Percentiles rank a stretch among this genome's conserved stretches.
phyloP scores from a whole-genome alignment of 148 eudicot genomes.

The Hydrangea macrophylla region DNA sequence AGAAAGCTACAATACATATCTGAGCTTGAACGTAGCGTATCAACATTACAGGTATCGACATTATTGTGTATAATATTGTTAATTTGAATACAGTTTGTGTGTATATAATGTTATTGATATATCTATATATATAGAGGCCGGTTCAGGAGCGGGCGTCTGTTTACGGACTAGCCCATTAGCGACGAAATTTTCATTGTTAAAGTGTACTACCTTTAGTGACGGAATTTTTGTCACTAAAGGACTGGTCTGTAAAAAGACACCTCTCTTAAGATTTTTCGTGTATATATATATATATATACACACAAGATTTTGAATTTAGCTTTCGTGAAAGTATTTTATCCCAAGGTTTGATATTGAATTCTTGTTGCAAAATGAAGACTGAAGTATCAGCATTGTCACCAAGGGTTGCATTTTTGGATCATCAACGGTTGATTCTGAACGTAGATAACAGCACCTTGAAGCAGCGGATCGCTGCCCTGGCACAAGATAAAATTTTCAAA shows the following conservation, averaged over 20 bases:
- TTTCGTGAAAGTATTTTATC: neutral
- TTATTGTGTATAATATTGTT: neutral
- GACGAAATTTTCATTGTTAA: too few relatives aligned
- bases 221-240: too few relatives aligned
- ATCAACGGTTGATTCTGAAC: constrained; percentile 66
- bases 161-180: too few relatives aligned
- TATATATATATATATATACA: neutral
- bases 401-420: constrained; percentile 74
- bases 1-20: constrained; percentile 93
- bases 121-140: neutral
- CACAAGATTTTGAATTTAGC: too few relatives aligned
- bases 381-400: constrained; percentile 85
- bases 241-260: too few relatives aligned
- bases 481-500: constrained; percentile 84
- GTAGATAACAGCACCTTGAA: constrained; percentile 76
- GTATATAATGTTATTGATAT: neutral
- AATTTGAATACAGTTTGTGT: neutral
- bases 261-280: too few relatives aligned
- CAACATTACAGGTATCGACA: constrained; percentile 72
- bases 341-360: too few relatives aligned
- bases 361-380: constrained; percentile 32
- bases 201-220: too few relatives aligned
- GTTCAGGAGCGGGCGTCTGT: too few relatives aligned
- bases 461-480: constrained; percentile 80
- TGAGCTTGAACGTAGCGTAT: constrained; percentile 86